Evolutionary conservation across 2,329 filamentous ascomycete species (phyloP).

Genomic region (Penicillium occitanis): DNA sequence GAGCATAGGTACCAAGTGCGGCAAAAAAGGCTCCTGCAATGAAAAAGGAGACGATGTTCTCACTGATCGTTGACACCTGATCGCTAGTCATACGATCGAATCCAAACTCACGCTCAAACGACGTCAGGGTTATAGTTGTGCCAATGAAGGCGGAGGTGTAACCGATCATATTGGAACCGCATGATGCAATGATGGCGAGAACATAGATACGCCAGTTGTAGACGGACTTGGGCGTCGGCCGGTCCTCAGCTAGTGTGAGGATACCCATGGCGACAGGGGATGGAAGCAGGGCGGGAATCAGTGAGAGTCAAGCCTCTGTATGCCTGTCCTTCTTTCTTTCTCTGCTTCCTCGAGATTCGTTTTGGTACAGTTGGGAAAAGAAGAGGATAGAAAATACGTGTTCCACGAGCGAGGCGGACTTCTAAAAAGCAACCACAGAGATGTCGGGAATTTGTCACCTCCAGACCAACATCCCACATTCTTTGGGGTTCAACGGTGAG

Average conservation of each 20-base stretch:
- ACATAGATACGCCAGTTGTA: constrained; percentile 62
- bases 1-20: not conserved
- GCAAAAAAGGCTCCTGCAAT: not conserved
- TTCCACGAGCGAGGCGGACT: not conserved
- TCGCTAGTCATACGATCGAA: not conserved
- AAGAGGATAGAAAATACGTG: not conserved
- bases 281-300: not conserved
- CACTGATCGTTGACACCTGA: not conserved
- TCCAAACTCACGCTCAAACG: constrained; percentile 55
- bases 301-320: not conserved
- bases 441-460: not conserved
- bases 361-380: not conserved
- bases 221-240: constrained; percentile 57
- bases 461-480: not conserved
- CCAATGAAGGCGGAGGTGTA: constrained; percentile 76
- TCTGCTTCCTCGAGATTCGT: not conserved
- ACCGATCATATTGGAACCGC: constrained; percentile 59
- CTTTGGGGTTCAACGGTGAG: not conserved
- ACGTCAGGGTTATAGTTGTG: constrained; percentile 67
- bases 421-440: not conserved
- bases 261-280: constrained; percentile 22
- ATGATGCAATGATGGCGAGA: constrained; percentile 55
- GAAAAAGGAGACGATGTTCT: not conserved
- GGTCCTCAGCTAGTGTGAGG: constrained; percentile 41
- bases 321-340: not conserved